Evolutionary conservation across 768 basidiomycete species (phyloP), one percentile per base, ranked within the genome.

Genomic region (Tephrocybe rancida): DNA sequence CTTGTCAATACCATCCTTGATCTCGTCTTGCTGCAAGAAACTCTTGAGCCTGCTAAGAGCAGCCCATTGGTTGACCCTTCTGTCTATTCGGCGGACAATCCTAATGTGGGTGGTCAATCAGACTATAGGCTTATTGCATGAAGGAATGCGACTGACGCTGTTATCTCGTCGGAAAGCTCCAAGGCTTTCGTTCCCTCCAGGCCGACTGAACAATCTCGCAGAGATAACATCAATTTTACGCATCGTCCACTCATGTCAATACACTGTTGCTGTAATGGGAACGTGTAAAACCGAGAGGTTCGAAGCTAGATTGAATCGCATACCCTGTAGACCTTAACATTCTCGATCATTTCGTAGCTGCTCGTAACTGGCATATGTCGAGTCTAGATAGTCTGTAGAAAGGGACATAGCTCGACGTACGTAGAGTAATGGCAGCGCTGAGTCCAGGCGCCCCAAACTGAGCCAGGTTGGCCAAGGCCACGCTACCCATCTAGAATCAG

Each of bases 291-390:
- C 32, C 8, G 38, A 37, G 35, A 5, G 35, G 9, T 5, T 46
- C 44, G 8, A 21, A 48, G 21, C 13, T 35, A 44, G 16, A 37
- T 16, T 25, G 47, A 21, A 45, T 14, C 21, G 57, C 66, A 30
- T 47, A 76, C 75, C 51, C 65, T 63, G 60, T 73, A 73, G 14
- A 77, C 59, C 56, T 75, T 75, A 44, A 77, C 65, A 52, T 73
- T 70, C 54, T 73, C 61, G 25, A 73, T 61, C 32, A 58, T 62
- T 10, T 39, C 37, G 52, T 67, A 70, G 10, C 68, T 67, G 21
- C 61, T 45, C 22, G 57, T 64, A 26, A 71, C 74, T 75, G 60
- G 11, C 50, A 7, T 49, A 16, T 39, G 34, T 30, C 14, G 16
- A 25, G 41, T 25, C n/a, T 26, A 9, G 6, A 26, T n/a, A 19